Conservation (phyloP, 179 eudicot genomes). For the Spergularia azorica region DNA sequence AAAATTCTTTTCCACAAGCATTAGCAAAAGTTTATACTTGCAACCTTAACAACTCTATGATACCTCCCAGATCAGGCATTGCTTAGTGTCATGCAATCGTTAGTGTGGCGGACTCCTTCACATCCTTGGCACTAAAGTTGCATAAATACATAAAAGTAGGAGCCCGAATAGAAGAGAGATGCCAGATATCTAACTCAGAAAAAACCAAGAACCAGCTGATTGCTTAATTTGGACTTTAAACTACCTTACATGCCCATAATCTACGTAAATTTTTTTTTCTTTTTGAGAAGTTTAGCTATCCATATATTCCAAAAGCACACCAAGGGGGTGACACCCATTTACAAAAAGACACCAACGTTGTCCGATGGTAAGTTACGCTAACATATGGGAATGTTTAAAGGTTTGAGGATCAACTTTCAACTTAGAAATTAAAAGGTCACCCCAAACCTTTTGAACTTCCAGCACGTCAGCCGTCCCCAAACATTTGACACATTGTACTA, state of each 20-base stretch:
- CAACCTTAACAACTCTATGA: neutral
- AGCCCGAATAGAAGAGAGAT: neutral
- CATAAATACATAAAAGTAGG: neutral
- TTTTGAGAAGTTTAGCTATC: too few species aligned
- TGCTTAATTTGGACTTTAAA: neutral
- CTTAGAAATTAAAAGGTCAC: too few species aligned
- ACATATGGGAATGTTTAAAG: too few species aligned
- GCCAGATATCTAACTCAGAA: neutral
- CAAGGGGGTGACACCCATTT: too few species aligned
- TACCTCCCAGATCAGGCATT: conserved; percentile 5
- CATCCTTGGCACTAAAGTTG: neutral
- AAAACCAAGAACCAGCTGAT: neutral
- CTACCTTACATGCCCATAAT: neutral
- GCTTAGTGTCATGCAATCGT: neutral
- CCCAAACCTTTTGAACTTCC: too few species aligned
- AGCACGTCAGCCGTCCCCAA: too few species aligned
- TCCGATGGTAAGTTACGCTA: too few species aligned
- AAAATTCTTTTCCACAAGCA: neutral
- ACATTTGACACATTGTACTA: neutral
- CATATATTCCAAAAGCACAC: too few species aligned
- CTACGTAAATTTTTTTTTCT: neutral
- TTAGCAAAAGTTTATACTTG: neutral
- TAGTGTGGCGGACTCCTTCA: neutral
- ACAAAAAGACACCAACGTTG: too few species aligned
- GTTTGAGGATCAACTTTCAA: too few species aligned